Evolutionary conservation across 2,329 filamentous ascomycete genomes (phyloP).

Genomic region (Hypoxylon sp.): DNA sequence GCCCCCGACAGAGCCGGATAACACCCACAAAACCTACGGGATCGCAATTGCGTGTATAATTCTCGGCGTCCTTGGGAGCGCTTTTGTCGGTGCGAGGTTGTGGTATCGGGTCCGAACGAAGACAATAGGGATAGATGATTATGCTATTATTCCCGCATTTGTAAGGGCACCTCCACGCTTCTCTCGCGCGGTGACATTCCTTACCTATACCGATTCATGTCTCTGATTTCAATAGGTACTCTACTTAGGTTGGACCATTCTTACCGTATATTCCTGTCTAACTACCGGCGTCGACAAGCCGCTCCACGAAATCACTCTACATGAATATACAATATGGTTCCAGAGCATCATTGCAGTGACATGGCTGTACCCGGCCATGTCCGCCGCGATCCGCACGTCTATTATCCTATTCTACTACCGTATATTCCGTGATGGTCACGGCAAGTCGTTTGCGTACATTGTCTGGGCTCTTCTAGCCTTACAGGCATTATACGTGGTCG

Average conservation of each 20-base stretch:
- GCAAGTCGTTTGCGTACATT: neutral
- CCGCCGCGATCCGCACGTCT: slow-evolving; percentile 41
- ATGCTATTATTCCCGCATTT: slow-evolving; percentile 36
- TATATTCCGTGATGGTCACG: slow-evolving; percentile 38
- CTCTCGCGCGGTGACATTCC: too few species aligned
- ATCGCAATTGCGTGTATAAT: slow-evolving; percentile 35
- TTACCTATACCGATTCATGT: neutral
- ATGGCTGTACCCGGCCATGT: slow-evolving; percentile 48
- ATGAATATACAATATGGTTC: slow-evolving; percentile 46
- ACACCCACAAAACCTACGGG: slow-evolving; percentile 40
- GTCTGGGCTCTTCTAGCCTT: slow-evolving; percentile 39
- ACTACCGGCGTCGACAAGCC: slow-evolving; percentile 48
- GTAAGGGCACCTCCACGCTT: neutral
- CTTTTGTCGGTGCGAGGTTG: slow-evolving; percentile 31
- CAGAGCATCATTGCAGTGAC: slow-evolving; percentile 37
- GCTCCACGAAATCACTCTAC: slow-evolving; percentile 46
- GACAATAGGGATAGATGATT: slow-evolving; percentile 44
- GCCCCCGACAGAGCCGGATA: slow-evolving; percentile 37
- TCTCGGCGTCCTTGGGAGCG: slow-evolving; percentile 27
- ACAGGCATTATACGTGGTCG: slow-evolving; percentile 42
- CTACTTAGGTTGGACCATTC: slow-evolving; percentile 42
- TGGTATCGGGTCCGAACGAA: slow-evolving; percentile 5
- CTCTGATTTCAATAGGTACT: slow-evolving; percentile 30
- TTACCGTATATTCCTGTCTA: slow-evolving; percentile 43
- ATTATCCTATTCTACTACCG: slow-evolving; percentile 48